Evolutionary conservation across 2,329 filamentous ascomycete species (phyloP).

Genomic region (Elsinoe arachidis): DNA sequence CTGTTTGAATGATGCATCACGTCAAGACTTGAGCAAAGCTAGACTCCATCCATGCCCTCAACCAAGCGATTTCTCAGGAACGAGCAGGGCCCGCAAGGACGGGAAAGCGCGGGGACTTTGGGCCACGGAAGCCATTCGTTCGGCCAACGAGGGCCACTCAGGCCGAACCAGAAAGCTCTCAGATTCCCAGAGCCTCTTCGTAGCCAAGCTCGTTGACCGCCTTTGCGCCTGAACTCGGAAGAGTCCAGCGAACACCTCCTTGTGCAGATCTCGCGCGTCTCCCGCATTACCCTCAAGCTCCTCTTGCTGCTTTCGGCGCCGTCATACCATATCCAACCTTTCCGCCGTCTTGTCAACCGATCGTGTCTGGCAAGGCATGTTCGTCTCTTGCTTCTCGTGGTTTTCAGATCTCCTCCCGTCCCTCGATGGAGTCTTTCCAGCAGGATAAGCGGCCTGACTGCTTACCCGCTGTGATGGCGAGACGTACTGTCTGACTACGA

Average conservation of each 20-base stretch:
- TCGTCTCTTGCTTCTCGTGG: neutral
- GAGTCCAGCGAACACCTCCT: conserved; percentile 2
- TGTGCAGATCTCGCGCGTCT: conserved; percentile 8
- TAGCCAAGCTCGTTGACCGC: conserved; percentile 3
- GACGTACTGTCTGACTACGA: neutral
- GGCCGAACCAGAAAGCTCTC: too few relatives aligned
- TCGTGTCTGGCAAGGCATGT: neutral
- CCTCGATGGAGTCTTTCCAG: neutral
- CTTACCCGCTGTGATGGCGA: neutral
- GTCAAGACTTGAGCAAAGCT: neutral
- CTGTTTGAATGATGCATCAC: too few relatives aligned
- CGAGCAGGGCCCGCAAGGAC: neutral
- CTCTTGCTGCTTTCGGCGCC: neutral
- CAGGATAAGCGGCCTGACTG: neutral
- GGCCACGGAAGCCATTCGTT: neutral
- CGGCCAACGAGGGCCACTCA: neutral
- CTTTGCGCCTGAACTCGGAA: neutral
- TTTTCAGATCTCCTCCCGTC: neutral
- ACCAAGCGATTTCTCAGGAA: neutral
- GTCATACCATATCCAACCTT: conserved; percentile 5
- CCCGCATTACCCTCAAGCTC: neutral
- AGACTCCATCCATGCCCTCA: neutral
- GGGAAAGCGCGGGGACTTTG: neutral
- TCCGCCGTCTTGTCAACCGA: neutral
- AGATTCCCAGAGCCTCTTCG: too few relatives aligned